These are phyloP conservation scores for Bruguiera parviflora DNA, from an alignment of 345 rosid species.

Conservation along the genomic window DNA sequence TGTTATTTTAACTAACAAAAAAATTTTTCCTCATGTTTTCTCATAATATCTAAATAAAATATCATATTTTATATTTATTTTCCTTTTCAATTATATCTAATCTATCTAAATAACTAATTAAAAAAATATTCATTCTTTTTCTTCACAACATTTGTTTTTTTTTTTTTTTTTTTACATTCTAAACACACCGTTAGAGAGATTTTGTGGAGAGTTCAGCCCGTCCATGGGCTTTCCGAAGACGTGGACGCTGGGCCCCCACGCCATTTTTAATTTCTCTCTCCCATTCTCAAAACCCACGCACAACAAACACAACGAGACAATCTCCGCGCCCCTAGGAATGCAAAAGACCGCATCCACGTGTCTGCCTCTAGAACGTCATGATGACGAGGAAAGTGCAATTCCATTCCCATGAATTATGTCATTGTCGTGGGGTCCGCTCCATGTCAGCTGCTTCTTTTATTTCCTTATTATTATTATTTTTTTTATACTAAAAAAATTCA, in stretches of 20 bases:
- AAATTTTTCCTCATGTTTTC: too few relatives aligned
- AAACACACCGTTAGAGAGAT: too few relatives aligned
- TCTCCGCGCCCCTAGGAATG: slow-evolving; percentile 45
- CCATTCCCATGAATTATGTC: slow-evolving; percentile 34
- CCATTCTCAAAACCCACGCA: too few relatives aligned
- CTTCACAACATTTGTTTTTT: too few relatives aligned
- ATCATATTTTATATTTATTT: too few relatives aligned
- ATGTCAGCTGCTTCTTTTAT: slow-evolving; percentile 9
- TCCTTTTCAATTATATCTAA: too few relatives aligned
- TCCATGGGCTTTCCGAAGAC: background rate
- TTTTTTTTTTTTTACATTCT: too few relatives aligned
- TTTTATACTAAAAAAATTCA: background rate
- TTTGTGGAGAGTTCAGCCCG: background rate
- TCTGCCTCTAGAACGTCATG: slow-evolving; percentile 25
- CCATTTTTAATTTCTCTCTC: background rate
- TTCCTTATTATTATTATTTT: background rate
- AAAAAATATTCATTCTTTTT: too few relatives aligned
- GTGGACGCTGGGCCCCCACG: background rate
- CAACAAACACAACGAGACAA: background rate
- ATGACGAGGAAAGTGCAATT: slow-evolving; percentile 35
- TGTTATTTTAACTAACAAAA: too few relatives aligned
- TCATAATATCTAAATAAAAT: too few relatives aligned
- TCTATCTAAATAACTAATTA: too few relatives aligned
- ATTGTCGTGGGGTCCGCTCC: slow-evolving; percentile 9
- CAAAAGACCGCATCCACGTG: slow-evolving; percentile 29